phyloP scores from a whole-genome alignment of 352 stramenopile genomes.

The Phytophthora boehmeriae region DNA sequence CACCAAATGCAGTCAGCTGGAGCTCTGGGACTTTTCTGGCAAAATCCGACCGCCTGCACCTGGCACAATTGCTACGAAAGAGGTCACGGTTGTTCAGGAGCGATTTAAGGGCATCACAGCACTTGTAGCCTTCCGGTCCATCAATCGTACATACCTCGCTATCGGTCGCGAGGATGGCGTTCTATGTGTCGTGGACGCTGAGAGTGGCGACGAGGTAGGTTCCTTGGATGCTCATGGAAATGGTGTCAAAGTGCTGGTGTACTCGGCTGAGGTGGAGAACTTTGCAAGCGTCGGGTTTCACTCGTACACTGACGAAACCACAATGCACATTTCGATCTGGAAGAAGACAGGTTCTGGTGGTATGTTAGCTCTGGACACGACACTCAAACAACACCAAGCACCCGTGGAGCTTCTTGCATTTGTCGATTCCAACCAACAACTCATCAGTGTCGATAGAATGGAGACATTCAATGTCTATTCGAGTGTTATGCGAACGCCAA shows the following conservation, averaged over 20 bases:
- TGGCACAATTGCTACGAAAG: slow-evolving; percentile 32
- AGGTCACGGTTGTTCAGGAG: slow-evolving; percentile 40
- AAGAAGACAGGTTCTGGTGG: slow-evolving; percentile 39
- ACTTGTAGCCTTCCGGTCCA: slow-evolving; percentile 48
- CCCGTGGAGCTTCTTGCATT: slow-evolving; percentile 54
- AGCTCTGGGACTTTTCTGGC: slow-evolving; percentile 61
- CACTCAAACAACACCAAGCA: slow-evolving; percentile 40
- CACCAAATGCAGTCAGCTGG: slow-evolving; percentile 61
- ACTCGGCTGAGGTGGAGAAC: slow-evolving; percentile 52
- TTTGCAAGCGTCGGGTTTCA: slow-evolving; percentile 64
- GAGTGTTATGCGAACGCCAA: slow-evolving; percentile 49
- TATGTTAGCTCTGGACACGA: slow-evolving; percentile 37
- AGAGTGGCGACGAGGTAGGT: slow-evolving; percentile 48
- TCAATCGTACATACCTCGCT: slow-evolving; percentile 58
- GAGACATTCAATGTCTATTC: slow-evolving; percentile 54
- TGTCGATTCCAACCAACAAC: slow-evolving; percentile 62
- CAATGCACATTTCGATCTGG: slow-evolving; percentile 61
- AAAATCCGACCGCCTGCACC: slow-evolving; percentile 28
- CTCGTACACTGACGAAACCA: slow-evolving; percentile 73
- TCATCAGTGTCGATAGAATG: slow-evolving; percentile 58
- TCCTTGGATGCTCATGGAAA: slow-evolving; percentile 62
- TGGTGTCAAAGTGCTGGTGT: slow-evolving; percentile 57
- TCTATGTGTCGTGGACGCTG: slow-evolving; percentile 57
- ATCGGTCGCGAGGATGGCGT: slow-evolving; percentile 63
- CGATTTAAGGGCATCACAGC: slow-evolving; percentile 59